Evolutionary conservation across 768 basidiomycete species (phyloP), one percentile per base, ranked within the genome.

Genomic region (Neoboletus brunneissimus): DNA sequence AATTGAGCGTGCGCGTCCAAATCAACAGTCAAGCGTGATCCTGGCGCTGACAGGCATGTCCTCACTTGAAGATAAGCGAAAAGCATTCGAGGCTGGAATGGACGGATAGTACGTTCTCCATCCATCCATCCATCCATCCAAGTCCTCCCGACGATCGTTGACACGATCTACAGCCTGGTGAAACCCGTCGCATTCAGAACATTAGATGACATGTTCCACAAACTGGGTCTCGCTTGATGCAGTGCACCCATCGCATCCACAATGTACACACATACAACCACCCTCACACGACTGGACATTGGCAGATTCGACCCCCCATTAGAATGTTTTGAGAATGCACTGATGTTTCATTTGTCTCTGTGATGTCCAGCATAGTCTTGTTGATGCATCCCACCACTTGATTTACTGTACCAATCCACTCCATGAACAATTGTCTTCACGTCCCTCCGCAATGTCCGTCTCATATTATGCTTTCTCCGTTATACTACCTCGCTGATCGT

Each of bases 101-200:
- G 91, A 97, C 61, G 94, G 95, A 75, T 96, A 96, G 93, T 95
- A 67, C 61, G 91, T 69, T 48, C 85, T n/a, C 9, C 44, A 6
- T 11, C 4, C 11, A 9, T n/a, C 9, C 44, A 6, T 11, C 4
- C 11, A 9, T 29, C 7, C n/a, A 52, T 6, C 7, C 5, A 4
- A 25, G 5, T 10, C 16, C 4, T 23, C 37, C 40, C 11, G 54
- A 43, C 18, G 11, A 27, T 51, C 38, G 18, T 23, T 56, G 22
- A 62, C 42, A 25, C 40, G 25, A 32, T 16, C 43, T 59, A 0
- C 59, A 95, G 94, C 66, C 81, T 96, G 20, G 91, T 97, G 55
- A 98, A 98, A 72, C 95, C 95, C 12, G 93, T 98, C 20, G 90
- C 91, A n/a, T 90, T 98, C 75, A 92, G 88, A 67, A 93, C 87